Conservation (phyloP, 2,329 filamentous ascomycete genomes). For the Teratosphaeria zuluensis region DNA sequence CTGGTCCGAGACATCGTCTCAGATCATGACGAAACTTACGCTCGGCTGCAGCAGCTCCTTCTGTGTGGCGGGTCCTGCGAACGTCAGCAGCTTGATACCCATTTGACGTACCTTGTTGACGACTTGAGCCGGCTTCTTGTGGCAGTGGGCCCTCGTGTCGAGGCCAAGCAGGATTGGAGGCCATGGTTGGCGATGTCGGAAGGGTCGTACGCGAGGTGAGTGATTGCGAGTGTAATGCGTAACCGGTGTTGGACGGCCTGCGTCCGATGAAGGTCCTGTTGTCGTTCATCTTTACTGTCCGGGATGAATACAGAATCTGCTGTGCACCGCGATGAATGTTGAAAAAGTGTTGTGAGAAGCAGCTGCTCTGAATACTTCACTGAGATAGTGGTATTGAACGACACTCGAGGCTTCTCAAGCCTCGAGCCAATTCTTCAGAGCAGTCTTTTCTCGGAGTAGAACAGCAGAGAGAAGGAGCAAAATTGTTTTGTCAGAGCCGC, state of each 20-base stretch:
- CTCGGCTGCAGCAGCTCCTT: background rate
- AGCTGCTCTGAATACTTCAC: background rate
- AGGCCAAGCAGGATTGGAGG: background rate
- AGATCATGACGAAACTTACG: background rate
- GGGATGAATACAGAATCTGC: background rate
- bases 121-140: background rate
- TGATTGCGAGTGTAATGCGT: background rate
- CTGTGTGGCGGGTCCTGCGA: background rate
- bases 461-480: background rate
- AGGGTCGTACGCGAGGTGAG: background rate
- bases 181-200: background rate
- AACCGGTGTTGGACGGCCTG: background rate
- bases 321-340: background rate
- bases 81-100: background rate
- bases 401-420: background rate
- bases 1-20: background rate
- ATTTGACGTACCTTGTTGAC: background rate
- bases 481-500: background rate
- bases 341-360: background rate
- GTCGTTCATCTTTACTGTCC: background rate
- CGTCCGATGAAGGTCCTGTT: background rate
- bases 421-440: background rate
- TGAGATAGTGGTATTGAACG: background rate
- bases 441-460: background rate
- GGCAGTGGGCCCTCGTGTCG: background rate